phyloP scores from a whole-genome alignment of 2,329 filamentous ascomycete species.

The Metarhizium guizhouense region DNA sequence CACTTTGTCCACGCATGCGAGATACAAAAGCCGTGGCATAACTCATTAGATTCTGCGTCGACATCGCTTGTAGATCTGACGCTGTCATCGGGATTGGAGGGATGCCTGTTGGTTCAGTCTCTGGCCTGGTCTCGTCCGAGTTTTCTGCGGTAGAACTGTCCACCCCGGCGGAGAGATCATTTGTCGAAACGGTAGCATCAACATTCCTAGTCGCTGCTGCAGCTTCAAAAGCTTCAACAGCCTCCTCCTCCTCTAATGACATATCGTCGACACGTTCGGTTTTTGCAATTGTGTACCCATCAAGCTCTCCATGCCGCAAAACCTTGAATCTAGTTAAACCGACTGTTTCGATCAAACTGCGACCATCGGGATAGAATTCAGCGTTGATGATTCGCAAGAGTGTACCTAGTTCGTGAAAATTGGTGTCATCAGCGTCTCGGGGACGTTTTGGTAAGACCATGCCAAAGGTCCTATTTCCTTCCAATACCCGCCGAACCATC shows the following conservation, averaged over 20 bases:
- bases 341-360: conserved; percentile 70
- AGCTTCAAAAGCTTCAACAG: conserved; percentile 58
- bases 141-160: neutral
- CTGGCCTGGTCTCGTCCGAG: neutral
- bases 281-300: conserved; percentile 72
- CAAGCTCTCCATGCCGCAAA: conserved; percentile 51
- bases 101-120: neutral
- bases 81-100: neutral
- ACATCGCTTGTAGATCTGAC: conserved; percentile 33
- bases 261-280: conserved; percentile 75
- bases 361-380: conserved; percentile 68
- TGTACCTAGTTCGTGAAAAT: conserved; percentile 69
- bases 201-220: neutral
- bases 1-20: conserved; percentile 58
- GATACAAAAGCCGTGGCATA: conserved; percentile 58
- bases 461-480: conserved; percentile 68
- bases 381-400: conserved; percentile 66
- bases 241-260: conserved; percentile 71
- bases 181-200: neutral
- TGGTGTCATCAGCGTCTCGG: conserved; percentile 21
- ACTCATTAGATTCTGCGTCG: conserved; percentile 62
- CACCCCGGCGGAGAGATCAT: neutral
- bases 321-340: conserved; percentile 73
- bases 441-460: conserved; percentile 67
- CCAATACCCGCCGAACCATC: conserved; percentile 75